Conservation (phyloP, 2,329 filamentous ascomycete species). For the Fonsecaea pugnacius region DNA sequence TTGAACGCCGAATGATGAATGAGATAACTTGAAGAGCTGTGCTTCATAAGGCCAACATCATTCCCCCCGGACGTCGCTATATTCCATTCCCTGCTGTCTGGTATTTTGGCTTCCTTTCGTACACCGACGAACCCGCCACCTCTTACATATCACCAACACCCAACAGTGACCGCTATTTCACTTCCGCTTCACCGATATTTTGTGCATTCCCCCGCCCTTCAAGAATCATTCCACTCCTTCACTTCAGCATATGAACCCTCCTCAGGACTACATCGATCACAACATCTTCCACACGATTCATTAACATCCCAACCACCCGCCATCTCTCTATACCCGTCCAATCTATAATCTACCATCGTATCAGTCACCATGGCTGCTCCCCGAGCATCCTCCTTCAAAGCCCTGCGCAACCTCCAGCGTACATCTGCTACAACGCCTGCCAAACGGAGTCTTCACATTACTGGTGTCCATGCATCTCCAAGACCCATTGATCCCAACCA, state of each 20-base stretch:
- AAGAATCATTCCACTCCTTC: constrained; percentile 1
- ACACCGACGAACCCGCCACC: constrained; percentile 5
- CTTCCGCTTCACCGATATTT: constrained; percentile 10
- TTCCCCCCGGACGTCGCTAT: neutral
- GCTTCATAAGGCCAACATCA: constrained; percentile 15
- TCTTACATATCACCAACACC: constrained; percentile 1
- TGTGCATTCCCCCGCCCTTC: neutral
- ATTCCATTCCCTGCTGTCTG: neutral
- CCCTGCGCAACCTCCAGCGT: constrained; percentile 47
- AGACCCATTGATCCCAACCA: constrained; percentile 56
- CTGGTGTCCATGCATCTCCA: constrained; percentile 61
- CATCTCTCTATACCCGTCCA: constrained; percentile 1
- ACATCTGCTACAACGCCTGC: constrained; percentile 42
- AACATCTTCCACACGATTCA: constrained; percentile 37
- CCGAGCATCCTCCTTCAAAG: constrained; percentile 51
- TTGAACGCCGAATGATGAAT: constrained; percentile 18
- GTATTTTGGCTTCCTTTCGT: constrained; percentile 1
- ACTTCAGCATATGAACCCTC: constrained; percentile 33
- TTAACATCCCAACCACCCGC: constrained; percentile 18
- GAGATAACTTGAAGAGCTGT: constrained; percentile 13
- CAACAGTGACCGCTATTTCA: constrained; percentile 17
- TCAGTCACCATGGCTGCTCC: constrained; percentile 49
- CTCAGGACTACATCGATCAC: constrained; percentile 38
- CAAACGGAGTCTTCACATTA: constrained; percentile 63
- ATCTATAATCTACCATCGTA: neutral